phyloP scores from a whole-genome alignment of 176 grass and related monocot genomes.

The Bolboschoenus planiculmis region DNA sequence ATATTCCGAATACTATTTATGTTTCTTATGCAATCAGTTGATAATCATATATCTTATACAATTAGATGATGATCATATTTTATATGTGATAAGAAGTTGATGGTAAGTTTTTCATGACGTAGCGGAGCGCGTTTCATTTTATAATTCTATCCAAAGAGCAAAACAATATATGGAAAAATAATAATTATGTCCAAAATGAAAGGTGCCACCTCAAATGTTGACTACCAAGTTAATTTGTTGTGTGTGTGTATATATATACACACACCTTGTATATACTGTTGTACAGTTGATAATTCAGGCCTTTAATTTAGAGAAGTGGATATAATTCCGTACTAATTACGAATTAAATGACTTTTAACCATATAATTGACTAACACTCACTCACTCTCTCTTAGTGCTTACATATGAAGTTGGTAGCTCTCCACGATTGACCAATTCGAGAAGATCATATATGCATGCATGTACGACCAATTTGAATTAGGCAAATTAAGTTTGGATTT shows the following conservation, averaged over 20 bases:
- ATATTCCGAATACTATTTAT: too few relatives aligned
- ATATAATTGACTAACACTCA: neutral
- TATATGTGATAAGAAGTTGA: too few relatives aligned
- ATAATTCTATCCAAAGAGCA: neutral
- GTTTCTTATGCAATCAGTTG: too few relatives aligned
- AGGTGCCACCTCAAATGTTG: neutral
- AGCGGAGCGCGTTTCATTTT: too few relatives aligned
- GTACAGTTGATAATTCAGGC: neutral
- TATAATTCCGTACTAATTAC: neutral
- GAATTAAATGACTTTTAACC: neutral
- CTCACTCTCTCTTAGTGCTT: neutral
- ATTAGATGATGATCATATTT: too few relatives aligned
- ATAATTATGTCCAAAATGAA: neutral
- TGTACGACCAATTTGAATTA: neutral
- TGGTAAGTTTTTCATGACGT: too few relatives aligned
- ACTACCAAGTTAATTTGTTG: neutral
- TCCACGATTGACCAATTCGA: neutral
- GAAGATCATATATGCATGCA: neutral
- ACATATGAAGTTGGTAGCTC: neutral
- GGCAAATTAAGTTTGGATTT: neutral
- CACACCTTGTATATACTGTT: neutral
- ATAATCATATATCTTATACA: too few relatives aligned
- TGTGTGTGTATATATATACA: neutral
- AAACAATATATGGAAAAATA: neutral
- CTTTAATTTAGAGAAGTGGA: neutral